Evolutionary conservation across 2,329 filamentous ascomycete genomes (phyloP), one percentile per base, ranked within the genome.

Genomic region (Pyrenophora seminiperda): DNA sequence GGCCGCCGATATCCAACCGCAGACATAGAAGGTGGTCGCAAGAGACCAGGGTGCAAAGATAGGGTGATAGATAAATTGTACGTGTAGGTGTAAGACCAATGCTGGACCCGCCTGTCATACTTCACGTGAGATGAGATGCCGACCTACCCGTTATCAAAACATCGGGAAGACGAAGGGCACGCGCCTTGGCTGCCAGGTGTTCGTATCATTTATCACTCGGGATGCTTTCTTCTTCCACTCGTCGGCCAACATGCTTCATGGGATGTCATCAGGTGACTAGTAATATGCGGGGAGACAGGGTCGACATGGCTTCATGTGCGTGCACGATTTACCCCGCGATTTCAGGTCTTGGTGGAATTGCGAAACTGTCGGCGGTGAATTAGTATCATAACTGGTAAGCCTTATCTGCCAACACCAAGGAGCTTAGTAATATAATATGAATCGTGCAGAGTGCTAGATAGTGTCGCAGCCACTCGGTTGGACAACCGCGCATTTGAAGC

Each of bases 361-460:
- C 41, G 37, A 53, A 33, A 13, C 9, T 29, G 36, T 58, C 36
- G 47, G 50, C 51, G 37, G 48, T 54, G 27, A 47, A 44, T 46
- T 60, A 41, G 45, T 40, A 44, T 47, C 18, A 29, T 27, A 10
- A 20, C 17, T 13, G 10, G 10, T 20, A 47, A 53, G 52, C 48
- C 52, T 59, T 55, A 55, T 60, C 56, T 55, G 38, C 50, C 41
- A 38, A 18, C 31, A 29, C 34, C 17, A 30, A 50, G 10, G 42
- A 36, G 7, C 24, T 7, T 27, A 11, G 41, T 51, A 36, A 5
- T 38, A 56, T 42, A 36, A 17, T 41, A 49, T 43, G 41, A 48
- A 27, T 13, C 18, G 15, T 18, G 20, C 22, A 17, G 36, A 17
- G 10, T 11, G 24, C 24, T 27, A 10, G 24, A 27, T 27, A 11